Percentiles rank a stretch among this genome's conserved stretches.
Conservation (phyloP, 495 filamentous ascomycete genomes). For the Penicillium parvum region DNA sequence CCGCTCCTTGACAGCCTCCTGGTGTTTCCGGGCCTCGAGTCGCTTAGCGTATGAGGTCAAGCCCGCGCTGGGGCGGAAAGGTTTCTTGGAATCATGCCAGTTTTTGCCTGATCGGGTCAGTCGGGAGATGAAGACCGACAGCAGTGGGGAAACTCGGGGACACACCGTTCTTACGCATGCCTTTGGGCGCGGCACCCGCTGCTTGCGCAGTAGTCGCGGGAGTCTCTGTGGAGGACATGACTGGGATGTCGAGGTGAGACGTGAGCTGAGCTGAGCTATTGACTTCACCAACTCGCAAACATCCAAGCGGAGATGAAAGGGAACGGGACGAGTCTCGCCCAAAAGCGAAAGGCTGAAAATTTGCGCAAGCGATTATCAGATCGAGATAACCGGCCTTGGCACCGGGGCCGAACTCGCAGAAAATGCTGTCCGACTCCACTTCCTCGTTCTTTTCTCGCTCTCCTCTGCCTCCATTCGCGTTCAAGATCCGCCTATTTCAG, state of each 20-base stretch:
- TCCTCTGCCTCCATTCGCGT: conserved; percentile 6
- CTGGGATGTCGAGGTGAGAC: conserved; percentile 22
- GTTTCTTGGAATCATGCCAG: conserved; percentile 77
- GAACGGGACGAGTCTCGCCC: neutral
- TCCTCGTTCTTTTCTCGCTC: conserved; percentile 3
- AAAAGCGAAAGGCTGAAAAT: conserved; percentile 9
- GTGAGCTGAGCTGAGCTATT: neutral
- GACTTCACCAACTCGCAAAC: neutral
- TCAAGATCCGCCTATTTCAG: neutral
- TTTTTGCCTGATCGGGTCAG: conserved; percentile 68
- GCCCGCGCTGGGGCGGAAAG: conserved; percentile 81
- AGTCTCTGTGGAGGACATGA: conserved; percentile 21
- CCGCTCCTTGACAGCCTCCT: conserved; percentile 73
- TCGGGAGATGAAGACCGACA: conserved; percentile 13
- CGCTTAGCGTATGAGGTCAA: conserved; percentile 76
- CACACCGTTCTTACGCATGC: conserved; percentile 47
- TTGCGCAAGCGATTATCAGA: conserved; percentile 26
- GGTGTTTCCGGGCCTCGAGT: conserved; percentile 55
- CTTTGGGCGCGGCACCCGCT: conserved; percentile 23
- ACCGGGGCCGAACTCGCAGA: conserved; percentile 17
- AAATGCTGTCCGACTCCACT: conserved; percentile 21
- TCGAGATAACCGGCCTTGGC: conserved; percentile 28
- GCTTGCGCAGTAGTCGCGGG: conserved; percentile 15
- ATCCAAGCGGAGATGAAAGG: neutral
- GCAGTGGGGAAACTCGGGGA: conserved; percentile 5